A percentile compares a stretch with the other conserved stretches of the same genome.
Conservation (phyloP, 495 filamentous ascomycete species). For the Margaritispora aquatica region DNA sequence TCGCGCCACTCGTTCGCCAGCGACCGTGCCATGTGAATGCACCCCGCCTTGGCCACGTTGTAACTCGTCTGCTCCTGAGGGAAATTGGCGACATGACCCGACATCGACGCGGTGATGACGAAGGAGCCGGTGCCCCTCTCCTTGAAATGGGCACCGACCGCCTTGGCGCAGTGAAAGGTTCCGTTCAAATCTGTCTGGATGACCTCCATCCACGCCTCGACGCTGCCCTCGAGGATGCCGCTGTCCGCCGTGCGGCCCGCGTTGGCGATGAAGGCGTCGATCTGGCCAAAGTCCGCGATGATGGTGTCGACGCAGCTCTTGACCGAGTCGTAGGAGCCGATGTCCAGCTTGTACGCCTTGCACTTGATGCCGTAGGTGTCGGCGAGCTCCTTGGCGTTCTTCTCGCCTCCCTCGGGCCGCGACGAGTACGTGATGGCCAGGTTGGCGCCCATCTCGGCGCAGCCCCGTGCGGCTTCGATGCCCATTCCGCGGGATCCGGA, state of each 20-base stretch:
- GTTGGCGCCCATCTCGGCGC: slow-evolving; percentile 67
- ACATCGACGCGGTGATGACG: slow-evolving; percentile 62
- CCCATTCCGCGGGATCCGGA: slow-evolving; percentile 65
- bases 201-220: slow-evolving; percentile 62
- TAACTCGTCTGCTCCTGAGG: slow-evolving; percentile 77
- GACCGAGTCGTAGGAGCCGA: slow-evolving; percentile 46
- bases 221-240: slow-evolving; percentile 56
- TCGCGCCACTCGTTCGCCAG: slow-evolving; percentile 74
- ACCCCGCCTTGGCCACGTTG: slow-evolving; percentile 68
- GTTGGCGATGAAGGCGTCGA: slow-evolving; percentile 64
- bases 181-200: slow-evolving; percentile 59
- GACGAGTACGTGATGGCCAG: slow-evolving; percentile 63
- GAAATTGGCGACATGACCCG: slow-evolving; percentile 64
- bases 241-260: slow-evolving; percentile 58
- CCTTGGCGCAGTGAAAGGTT: slow-evolving; percentile 64
- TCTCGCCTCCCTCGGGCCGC: slow-evolving; percentile 52
- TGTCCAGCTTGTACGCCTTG: slow-evolving; percentile 58
- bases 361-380: slow-evolving; percentile 58
- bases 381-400: slow-evolving; percentile 55
- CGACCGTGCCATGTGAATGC: slow-evolving; percentile 42
- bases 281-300: slow-evolving; percentile 56
- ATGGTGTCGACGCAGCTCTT: slow-evolving; percentile 41
- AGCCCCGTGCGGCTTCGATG: slow-evolving; percentile 66
- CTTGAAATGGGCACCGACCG: slow-evolving; percentile 58
- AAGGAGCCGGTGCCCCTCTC: slow-evolving; percentile 52